Base-by-base conservation (phyloP, 768 basidiomycete species). In the Brasilioporus rufonigricans region DNA sequence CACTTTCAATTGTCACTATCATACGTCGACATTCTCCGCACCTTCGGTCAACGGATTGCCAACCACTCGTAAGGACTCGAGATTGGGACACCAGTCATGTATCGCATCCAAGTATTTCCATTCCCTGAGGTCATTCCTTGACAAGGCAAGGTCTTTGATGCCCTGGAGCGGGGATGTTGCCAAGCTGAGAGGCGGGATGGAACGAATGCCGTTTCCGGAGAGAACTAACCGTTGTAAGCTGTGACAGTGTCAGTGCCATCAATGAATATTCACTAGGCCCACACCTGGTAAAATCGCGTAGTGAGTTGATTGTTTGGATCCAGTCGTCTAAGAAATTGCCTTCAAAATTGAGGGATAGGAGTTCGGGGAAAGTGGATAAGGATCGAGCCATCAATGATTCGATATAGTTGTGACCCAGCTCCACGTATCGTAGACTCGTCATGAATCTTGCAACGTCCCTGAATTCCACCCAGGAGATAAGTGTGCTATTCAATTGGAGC, bases 371-470 rank as follows among this genome's bases (percentile, higher is more conserved):
- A 41, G 56, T 4, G 10, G 56, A 50, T 19, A 60, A 52, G 44
- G 63, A 46, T 36, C 26, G 45, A 23, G 51, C 31, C 29, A 53
- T 57, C 49, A 83, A 69, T 23, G 57, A 65, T 21, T 65, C 60
- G 44, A 93, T 71, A 12, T 71, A 62, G 64, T 93, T 93, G 71
- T 86, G 82, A 12, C 89, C 91, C 60, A 89, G 67, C 72, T 93
- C 89, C 14, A 91, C 73, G 4, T 74, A 61, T 35, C 70, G 71
- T 36, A 90, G 71, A 33, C 64, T 71, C 4, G 83, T 80, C 82
- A 90, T 85, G 57, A 71, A 68, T 12, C 66, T 61, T 29, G 76
- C 77, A 45, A 84, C 68, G n/a, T 60, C 56, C 57, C 76, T 70
- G 67, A 90, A 82, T 59, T 89, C 85, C 46, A 69, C 65, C 91